These are phyloP conservation scores for Fagus crenata DNA, from an alignment of 306 rosid genomes.

Conservation along the genomic window DNA sequence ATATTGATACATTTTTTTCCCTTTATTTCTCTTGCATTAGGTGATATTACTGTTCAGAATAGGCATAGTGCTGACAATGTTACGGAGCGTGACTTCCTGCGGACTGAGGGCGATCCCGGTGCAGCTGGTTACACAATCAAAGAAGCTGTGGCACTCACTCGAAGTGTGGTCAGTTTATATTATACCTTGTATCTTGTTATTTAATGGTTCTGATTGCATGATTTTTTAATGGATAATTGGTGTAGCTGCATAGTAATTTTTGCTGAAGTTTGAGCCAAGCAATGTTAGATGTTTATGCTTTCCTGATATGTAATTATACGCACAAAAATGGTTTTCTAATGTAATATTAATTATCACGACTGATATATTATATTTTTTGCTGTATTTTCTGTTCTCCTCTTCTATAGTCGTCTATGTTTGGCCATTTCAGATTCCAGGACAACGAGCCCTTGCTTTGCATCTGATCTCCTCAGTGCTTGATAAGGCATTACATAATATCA, in stretches of 20 bases:
- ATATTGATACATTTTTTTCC: not conserved
- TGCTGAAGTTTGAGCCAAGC: constrained; percentile 17
- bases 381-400: not conserved
- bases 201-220: constrained; percentile 4
- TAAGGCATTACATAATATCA: constrained; percentile 58
- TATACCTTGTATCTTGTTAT: constrained; percentile 14
- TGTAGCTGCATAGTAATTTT: constrained; percentile 16
- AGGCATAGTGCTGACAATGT: constrained; percentile 44
- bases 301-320: constrained; percentile 18
- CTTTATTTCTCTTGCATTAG: constrained; percentile 16
- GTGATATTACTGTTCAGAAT: constrained; percentile 23
- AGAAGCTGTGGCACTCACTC: constrained; percentile 79
- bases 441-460: constrained; percentile 77
- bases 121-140: constrained; percentile 90
- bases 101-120: constrained; percentile 89
- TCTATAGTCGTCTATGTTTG: not conserved
- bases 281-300: not conserved
- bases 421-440: constrained; percentile 78
- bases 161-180: constrained; percentile 79
- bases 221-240: constrained; percentile 12
- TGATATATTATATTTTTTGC: constrained; percentile 5
- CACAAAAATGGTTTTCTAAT: constrained; percentile 3
- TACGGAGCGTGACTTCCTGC: constrained; percentile 73
- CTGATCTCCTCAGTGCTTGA: constrained; percentile 71
- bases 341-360: not conserved